Evolutionary conservation across 163 green algal species (phyloP), one percentile per base, ranked within the genome.

Genomic region (Coccomyxa subellipsoidea): DNA sequence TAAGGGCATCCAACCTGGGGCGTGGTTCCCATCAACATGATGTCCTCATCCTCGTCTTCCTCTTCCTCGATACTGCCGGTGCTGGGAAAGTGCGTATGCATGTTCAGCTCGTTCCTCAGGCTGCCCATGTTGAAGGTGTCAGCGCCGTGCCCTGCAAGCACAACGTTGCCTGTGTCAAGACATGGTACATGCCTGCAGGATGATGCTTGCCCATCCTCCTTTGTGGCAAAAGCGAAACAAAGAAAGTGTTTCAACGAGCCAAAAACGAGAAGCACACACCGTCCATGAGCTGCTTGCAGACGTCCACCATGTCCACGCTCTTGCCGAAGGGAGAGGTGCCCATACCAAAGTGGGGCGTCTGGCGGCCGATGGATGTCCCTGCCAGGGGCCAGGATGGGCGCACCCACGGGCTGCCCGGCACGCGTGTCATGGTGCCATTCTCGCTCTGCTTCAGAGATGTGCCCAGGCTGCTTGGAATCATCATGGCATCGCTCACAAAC

Each of bases 231-330:
- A n/a, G n/a, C n/a, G n/a, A n/a, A n/a, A n/a, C n/a, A n/a, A n/a
- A n/a, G n/a, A n/a, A n/a, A n/a, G n/a, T n/a, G n/a, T n/a, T n/a
- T n/a, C n/a, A n/a, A n/a, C n/a, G n/a, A n/a, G n/a, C n/a, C n/a
- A n/a, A n/a, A n/a, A n/a, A n/a, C n/a, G n/a, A n/a, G n/a, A n/a
- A n/a, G n/a, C n/a, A n/a, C n/a, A n/a, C 89, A 34, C 80, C 85
- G 54, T 94, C 86, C 89, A 96, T 95, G 27, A 95, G 86, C 77
- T 92, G 86, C 6, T 83, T 87, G 73, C 85, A 91, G 78, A 95
- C 86, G 76, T 95, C 93, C 54, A 93, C 86, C 93, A 96, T 96
- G 85, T 97, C 93, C 18, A 96, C 86, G 34, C 72, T 89, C 69
- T 88, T 88, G 54, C 93, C 92, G 83, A 93, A 93, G 37, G 91